These are phyloP conservation scores for Globomyces pollinis-pini DNA, from an alignment of 192 early-diverging fungal species.

Conservation along the genomic window DNA sequence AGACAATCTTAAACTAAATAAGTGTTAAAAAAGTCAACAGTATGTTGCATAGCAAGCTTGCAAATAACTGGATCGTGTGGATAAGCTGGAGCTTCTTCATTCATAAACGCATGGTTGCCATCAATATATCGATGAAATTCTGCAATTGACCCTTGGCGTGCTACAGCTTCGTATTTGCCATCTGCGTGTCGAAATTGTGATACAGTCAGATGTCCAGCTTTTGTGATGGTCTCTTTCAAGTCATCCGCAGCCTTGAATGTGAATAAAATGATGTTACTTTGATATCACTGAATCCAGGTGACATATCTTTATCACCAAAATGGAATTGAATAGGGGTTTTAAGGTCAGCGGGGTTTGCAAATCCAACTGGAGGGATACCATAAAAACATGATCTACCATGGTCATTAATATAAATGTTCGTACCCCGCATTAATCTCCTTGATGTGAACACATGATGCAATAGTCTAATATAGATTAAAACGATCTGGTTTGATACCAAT, in stretches of 20 bases:
- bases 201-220: conserved; percentile 3
- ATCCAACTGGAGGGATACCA: conserved; percentile 20
- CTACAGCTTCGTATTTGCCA: not conserved
- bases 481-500: too few relatives aligned
- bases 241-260: conserved; percentile 18
- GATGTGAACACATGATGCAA: conserved; percentile 19
- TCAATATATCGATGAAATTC: conserved; percentile 24
- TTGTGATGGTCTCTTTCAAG: conserved; percentile 1
- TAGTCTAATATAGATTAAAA: not conserved
- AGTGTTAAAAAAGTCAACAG: conserved; percentile 22
- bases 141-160: not conserved
- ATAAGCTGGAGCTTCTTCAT: conserved; percentile 24
- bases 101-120: conserved; percentile 29
- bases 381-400: conserved; percentile 30
- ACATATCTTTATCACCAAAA: conserved; percentile 27
- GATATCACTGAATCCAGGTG: conserved; percentile 27
- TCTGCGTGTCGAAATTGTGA: conserved; percentile 6
- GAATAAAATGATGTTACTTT: too few relatives aligned
- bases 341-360: conserved; percentile 23
- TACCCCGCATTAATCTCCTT: conserved; percentile 17
- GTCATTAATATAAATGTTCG: too few relatives aligned
- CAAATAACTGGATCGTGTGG: conserved; percentile 16
- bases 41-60: conserved; percentile 15
- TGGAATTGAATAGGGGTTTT: conserved; percentile 28
- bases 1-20: too few relatives aligned